Evolutionary conservation across 1,284 basidiomycete species (phyloP), one percentile per base, ranked within the genome.

Genomic region (Austroboletus olivaceoglutinosus): DNA sequence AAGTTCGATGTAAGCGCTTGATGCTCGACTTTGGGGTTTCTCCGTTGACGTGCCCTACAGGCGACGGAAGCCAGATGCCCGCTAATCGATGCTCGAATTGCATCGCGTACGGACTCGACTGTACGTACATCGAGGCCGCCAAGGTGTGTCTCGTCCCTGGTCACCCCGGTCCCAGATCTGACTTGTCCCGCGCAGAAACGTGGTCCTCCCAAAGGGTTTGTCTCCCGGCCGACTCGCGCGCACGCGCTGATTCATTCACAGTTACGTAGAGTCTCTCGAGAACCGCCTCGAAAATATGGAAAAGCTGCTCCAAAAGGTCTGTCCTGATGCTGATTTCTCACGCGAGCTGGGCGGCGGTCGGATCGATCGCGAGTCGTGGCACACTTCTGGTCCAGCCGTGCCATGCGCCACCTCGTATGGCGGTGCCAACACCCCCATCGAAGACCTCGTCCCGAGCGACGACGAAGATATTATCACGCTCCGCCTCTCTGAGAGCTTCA

Each of bases 161-260:
- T 25, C 25, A 2, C 25, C 25, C 25, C 23, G 23, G 6, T 25
- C 25, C 25, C 25, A n/a, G n/a, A n/a, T 9, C 16, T 33, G 12
- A 33, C 31, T 5, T 33, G 12, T n/a, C 16, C 6, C 1, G 8
- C n/a, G 8, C n/a, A 91, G 81, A 88, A 91, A 74, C 83, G 91
- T 34, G 89, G 90, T 3, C 88, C 90, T 25, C 87, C 91, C 2
- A 91, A 93, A 72, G 90, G 89, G 80, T 93, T 29, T 21, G 58
- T 62, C 12, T 25, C 31, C 27, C 19, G 12, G 4, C 12, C 18
- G 2, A n/a, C 1, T 10, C 16, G n/a, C 13, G 46, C n/a, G 27
- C n/a, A 10, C 21, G 11, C 8, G 27, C 31, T 48, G 6, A 39
- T 25, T 34, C 36, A 18, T 27, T n/a, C 15, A 37, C 56, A 86